Base-by-base conservation (phyloP, 768 basidiomycete genomes). In the Mycena rosella region DNA sequence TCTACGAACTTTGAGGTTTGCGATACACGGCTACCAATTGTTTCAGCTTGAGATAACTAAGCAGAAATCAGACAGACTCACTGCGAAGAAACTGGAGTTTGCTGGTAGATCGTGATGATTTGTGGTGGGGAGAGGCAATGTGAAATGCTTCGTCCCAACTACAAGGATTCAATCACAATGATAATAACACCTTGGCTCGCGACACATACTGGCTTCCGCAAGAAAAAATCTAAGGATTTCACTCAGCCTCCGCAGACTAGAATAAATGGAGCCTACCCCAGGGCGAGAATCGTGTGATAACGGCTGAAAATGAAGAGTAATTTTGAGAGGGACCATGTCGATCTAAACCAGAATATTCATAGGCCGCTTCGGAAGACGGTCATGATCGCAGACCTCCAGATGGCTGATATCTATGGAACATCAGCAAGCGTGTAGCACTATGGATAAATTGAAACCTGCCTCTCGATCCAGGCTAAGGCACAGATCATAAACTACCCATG, bases 101-200 rank as follows among this genome's bases (percentile, higher is more conserved):
- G 9, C n/a, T n/a, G 5, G 18, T 11, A 13, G 7, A 30, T 20
- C 22, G 26, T 26, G 22, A 30, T 15, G 3, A 10, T 48, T 14
- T 11, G 10, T 40, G 38, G 38, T 17, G 38, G 8, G 8, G 5
- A 63, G 17, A 1, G 48, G 55, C n/a, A 65, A 14, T 4, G 29
- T 44, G 15, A 65, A 59, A 30, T 65, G 64, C 24, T 65, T 38
- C 49, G 64, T 65, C 15, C 64, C 64, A 53, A 65, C 64, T 65
- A 38, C 14, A 14, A 17, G 29, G 5, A 14, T 13, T 27, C 24
- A 51, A n/a, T n/a, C n/a, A n/a, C n/a, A 36, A 32, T 58, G 3
- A 2, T 13, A 18, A 24, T 26, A 36, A 17, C 9, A 42, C 5
- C 5, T 34, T 6, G n/a, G 22, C 44, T 15, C 3, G 14, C 17